These are phyloP conservation scores for Prosopis cineraria DNA, from an alignment of 306 rosid species.

Conservation along the genomic window DNA sequence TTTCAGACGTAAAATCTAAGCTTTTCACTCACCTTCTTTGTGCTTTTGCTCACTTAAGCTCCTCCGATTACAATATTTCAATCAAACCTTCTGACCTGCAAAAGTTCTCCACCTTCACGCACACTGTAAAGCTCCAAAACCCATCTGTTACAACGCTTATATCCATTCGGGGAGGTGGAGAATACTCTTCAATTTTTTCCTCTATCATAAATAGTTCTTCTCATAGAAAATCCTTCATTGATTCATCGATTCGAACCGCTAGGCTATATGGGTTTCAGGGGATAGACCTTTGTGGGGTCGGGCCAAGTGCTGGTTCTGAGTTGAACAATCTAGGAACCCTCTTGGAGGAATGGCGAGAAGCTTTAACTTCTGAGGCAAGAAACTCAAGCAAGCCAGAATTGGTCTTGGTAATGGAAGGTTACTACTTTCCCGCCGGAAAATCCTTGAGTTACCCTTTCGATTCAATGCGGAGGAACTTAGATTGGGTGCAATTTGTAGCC, in stretches of 20 bases:
- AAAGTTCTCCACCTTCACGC: conserved; percentile 30
- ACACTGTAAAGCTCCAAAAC: conserved; percentile 35
- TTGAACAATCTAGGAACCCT: conserved; percentile 22
- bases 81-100: not conserved
- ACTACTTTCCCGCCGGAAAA: not conserved
- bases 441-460: not conserved
- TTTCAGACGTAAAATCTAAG: conserved; percentile 23
- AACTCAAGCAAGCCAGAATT: conserved; percentile 9
- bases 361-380: conserved; percentile 10
- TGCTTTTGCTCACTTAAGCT: conserved; percentile 23
- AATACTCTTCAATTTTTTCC: not conserved
- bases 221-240: conserved; percentile 28
- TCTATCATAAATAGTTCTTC: conserved; percentile 28
- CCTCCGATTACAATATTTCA: conserved; percentile 20
- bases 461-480: conserved; percentile 23
- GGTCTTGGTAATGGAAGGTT: conserved; percentile 6
- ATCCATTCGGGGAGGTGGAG: conserved; percentile 35
- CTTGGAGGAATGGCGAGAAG: conserved; percentile 24
- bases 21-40: conserved; percentile 42
- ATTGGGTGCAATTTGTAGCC: conserved; percentile 32
- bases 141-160: conserved; percentile 31
- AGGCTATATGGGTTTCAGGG: conserved; percentile 41
- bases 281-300: conserved; percentile 24
- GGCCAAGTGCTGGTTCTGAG: conserved; percentile 17
- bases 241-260: conserved; percentile 37